Percentiles rank a stretch among this genome's conserved stretches.
phyloP scores from a whole-genome alignment of 108 stramenopile genomes.

The Aureococcus anophagefferens region DNA sequence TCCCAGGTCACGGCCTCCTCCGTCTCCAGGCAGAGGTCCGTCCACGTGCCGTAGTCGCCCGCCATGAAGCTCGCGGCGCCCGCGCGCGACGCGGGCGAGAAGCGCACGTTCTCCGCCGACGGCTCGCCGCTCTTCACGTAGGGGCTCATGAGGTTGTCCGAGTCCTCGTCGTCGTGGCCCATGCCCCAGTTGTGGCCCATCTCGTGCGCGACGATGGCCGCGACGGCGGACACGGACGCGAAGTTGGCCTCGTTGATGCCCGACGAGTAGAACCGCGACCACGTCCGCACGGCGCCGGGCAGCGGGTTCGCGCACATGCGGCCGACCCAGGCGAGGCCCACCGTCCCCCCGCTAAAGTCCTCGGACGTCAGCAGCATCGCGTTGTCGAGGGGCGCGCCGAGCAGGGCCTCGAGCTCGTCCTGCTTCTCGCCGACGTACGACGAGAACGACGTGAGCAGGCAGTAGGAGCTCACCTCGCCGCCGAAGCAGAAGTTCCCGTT shows the following conservation, averaged over 20 bases:
- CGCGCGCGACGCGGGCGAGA: too few species aligned
- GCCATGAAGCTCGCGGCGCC: too few species aligned
- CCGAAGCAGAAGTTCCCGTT: not conserved
- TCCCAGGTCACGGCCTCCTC: too few species aligned
- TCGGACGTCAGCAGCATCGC: not conserved
- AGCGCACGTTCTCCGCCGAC: too few species aligned
- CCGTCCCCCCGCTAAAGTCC: not conserved
- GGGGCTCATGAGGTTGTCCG: too few species aligned
- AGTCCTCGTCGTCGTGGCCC: not conserved
- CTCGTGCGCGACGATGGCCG: not conserved
- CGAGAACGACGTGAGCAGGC: not conserved
- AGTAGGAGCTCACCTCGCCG: not conserved
- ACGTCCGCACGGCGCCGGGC: too few species aligned
- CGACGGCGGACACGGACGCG: not conserved
- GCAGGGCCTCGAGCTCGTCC: not conserved
- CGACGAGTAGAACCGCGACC: not conserved
- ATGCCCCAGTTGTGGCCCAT: not conserved
- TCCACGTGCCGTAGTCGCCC: too few species aligned
- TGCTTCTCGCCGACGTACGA: not conserved
- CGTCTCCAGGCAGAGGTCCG: too few species aligned
- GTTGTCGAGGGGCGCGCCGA: not conserved
- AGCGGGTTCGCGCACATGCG: too few species aligned
- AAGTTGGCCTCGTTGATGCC: not conserved
- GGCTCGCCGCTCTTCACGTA: too few species aligned
- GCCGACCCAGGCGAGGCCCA: too few species aligned